Conservation (phyloP, 2,329 filamentous ascomycete species). For the Exophiala sp. region DNA sequence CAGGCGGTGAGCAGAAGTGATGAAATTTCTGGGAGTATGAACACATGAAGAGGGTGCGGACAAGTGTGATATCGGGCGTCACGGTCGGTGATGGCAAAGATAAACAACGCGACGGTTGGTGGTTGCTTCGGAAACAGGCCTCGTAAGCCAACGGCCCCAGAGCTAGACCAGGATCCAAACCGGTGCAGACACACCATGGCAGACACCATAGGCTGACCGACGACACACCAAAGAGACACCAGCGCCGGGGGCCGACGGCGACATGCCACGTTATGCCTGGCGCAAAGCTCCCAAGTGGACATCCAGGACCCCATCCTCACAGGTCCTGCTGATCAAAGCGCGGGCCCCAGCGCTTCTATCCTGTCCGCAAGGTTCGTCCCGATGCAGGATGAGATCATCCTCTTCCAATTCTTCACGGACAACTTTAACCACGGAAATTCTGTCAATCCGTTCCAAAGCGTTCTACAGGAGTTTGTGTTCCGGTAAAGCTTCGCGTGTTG, state of each 20-base stretch:
- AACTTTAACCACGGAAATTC: too few species aligned
- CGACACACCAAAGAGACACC: neutral
- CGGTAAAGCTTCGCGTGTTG: neutral
- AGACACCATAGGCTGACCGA: neutral
- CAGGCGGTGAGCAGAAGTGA: slow-evolving; percentile 20
- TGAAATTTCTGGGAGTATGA: slow-evolving; percentile 7
- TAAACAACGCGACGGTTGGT: slow-evolving; percentile 20
- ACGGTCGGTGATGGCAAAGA: slow-evolving; percentile 5
- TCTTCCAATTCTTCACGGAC: neutral
- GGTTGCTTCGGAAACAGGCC: slow-evolving; percentile 22
- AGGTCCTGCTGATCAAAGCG: too few species aligned
- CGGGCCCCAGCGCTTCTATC: neutral
- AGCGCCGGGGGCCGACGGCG: neutral
- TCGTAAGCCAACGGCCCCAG: neutral
- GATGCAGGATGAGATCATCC: slow-evolving; percentile 17
- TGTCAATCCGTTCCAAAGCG: neutral
- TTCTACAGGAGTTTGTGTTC: neutral
- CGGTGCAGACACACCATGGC: neutral
- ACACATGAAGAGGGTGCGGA: neutral
- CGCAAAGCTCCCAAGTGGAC: too few species aligned
- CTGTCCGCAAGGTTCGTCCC: slow-evolving; percentile 11
- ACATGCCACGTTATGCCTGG: too few species aligned
- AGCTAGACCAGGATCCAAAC: neutral
- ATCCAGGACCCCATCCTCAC: too few species aligned
- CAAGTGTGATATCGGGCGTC: slow-evolving; percentile 6